A percentile compares a stretch with the other conserved stretches of the same genome.
These are phyloP conservation scores for Malassezia yamatoensis DNA, from an alignment of 1,284 basidiomycete species.

Conservation along the genomic window DNA sequence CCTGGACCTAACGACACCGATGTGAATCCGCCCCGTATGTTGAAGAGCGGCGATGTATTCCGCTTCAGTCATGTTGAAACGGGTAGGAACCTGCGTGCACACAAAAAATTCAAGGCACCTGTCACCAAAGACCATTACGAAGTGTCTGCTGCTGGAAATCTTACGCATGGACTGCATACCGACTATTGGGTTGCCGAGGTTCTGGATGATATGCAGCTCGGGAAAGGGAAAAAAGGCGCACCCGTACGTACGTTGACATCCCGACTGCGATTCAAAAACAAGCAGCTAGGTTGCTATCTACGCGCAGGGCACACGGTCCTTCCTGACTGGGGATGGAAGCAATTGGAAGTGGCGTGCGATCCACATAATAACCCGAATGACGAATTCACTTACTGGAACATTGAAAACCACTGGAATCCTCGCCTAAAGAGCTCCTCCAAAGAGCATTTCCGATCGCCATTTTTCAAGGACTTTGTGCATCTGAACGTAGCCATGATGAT, in stretches of 20 bases:
- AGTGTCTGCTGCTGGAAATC: slow-evolving; percentile 87
- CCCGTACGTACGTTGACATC: slow-evolving; percentile 82
- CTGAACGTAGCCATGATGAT: slow-evolving; percentile 99
- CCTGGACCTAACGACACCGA: slow-evolving; percentile 24
- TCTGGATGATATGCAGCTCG: slow-evolving; percentile 63
- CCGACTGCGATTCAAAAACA: slow-evolving; percentile 71
- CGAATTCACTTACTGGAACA: slow-evolving; percentile 90
- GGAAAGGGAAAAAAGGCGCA: slow-evolving; percentile 55
- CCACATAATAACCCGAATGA: slow-evolving; percentile 76
- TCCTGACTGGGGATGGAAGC: slow-evolving; percentile 99
- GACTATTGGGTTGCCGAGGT: slow-evolving; percentile 91
- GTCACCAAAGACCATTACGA: slow-evolving; percentile 82
- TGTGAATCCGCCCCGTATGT: slow-evolving; percentile 51
- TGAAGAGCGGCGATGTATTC: slow-evolving; percentile 68
- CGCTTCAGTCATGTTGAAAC: slow-evolving; percentile 73
- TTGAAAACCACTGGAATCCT: slow-evolving; percentile 92
- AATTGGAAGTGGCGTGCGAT: slow-evolving; percentile 87
- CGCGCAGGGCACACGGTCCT: slow-evolving; percentile 76
- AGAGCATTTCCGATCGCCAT: slow-evolving; percentile 78
- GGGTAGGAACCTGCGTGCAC: slow-evolving; percentile 83
- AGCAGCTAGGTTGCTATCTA: slow-evolving; percentile 60
- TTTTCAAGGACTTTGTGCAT: slow-evolving; percentile 94
- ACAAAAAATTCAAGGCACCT: slow-evolving; percentile 67
- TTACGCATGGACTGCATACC: slow-evolving; percentile 68
- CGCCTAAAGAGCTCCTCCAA: slow-evolving; percentile 71